These are phyloP conservation scores for Roridomyces roridus DNA, from an alignment of 768 basidiomycete species.

Conservation along the genomic window DNA sequence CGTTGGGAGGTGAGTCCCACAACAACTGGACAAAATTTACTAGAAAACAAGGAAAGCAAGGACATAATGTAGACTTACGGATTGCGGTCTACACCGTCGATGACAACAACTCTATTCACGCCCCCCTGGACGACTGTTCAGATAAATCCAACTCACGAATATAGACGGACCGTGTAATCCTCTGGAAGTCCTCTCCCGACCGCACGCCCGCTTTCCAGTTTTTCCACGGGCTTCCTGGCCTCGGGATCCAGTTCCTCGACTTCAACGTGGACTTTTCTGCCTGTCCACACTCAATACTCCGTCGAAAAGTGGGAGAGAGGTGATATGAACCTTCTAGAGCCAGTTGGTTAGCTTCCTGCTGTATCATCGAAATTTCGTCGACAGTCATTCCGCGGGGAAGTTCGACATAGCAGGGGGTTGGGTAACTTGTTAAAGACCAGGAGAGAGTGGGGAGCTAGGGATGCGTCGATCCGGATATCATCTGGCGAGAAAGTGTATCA, in stretches of 20 bases:
- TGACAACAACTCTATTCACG: constrained; percentile 79
- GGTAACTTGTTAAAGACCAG: constrained; percentile 78
- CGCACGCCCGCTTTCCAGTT: constrained; percentile 53
- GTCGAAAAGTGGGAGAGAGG: constrained; percentile 54
- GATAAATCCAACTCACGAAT: not conserved
- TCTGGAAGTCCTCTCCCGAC: constrained; percentile 67
- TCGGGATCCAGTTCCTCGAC: constrained; percentile 66
- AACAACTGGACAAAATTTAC: no score
- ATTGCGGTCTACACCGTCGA: constrained; percentile 83
- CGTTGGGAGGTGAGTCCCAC: constrained; percentile 84
- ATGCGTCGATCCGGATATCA: no score
- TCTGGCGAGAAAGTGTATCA: no score
- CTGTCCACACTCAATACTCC: constrained; percentile 46
- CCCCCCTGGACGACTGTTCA: constrained; percentile 57
- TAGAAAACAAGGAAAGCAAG: constrained; percentile 21
- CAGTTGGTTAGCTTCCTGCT: no score
- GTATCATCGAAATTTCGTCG: constrained; percentile 63
- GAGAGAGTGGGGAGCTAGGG: constrained; percentile 75
- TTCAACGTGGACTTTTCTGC: constrained; percentile 71
- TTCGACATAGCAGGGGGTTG: constrained; percentile 79
- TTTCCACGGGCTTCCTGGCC: constrained; percentile 38
- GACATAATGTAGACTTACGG: constrained; percentile 54
- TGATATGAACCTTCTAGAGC: no score
- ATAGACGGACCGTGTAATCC: constrained; percentile 60
- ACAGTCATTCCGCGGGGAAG: constrained; percentile 69